Percentiles rank a stretch among this genome's conserved stretches.
Conservation (phyloP, 1,139 yeast species). For the Scheffersomyces stambukii region DNA sequence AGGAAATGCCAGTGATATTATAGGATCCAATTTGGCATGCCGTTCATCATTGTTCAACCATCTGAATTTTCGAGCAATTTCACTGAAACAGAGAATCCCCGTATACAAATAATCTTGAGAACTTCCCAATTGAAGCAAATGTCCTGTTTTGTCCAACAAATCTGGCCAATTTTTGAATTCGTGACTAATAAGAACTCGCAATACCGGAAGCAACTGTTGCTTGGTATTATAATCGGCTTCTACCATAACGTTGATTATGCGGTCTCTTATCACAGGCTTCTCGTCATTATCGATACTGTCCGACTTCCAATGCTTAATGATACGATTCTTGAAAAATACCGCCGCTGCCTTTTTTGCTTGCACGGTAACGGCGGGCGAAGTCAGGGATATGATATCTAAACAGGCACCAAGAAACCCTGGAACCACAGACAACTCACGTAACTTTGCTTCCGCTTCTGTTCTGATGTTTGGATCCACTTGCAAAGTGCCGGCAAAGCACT, state of each 20-base stretch:
- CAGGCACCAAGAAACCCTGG: slow-evolving; percentile 85
- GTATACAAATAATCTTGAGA: slow-evolving; percentile 57
- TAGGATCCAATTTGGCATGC: slow-evolving; percentile 49
- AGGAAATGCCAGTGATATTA: slow-evolving; percentile 66
- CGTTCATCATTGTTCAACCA: slow-evolving; percentile 70
- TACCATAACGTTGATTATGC: slow-evolving; percentile 45
- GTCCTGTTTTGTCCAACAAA: slow-evolving; percentile 55
- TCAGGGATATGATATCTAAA: slow-evolving; percentile 60
- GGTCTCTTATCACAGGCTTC: slow-evolving; percentile 64
- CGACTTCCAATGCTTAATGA: slow-evolving; percentile 60
- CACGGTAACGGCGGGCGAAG: slow-evolving; percentile 44
- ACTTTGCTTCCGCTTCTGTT: slow-evolving; percentile 64
- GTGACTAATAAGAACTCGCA: slow-evolving; percentile 56
- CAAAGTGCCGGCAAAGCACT: slow-evolving; percentile 79
- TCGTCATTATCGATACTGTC: slow-evolving; percentile 59
- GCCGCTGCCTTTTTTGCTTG: slow-evolving; percentile 77
- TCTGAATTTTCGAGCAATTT: slow-evolving; percentile 69
- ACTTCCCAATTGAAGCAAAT: slow-evolving; percentile 41
- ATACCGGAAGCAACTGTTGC: slow-evolving; percentile 66
- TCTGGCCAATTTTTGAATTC: slow-evolving; percentile 74
- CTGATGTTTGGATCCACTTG: slow-evolving; percentile 63
- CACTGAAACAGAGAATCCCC: slow-evolving; percentile 73
- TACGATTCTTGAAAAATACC: slow-evolving; percentile 77
- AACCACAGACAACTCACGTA: slow-evolving; percentile 49
- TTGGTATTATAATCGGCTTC: slow-evolving; percentile 44